Percentiles rank a stretch among this genome's conserved stretches.
These are phyloP conservation scores for Diaporthe aspalathi DNA, from an alignment of 2,329 filamentous ascomycete species.

Conservation along the genomic window DNA sequence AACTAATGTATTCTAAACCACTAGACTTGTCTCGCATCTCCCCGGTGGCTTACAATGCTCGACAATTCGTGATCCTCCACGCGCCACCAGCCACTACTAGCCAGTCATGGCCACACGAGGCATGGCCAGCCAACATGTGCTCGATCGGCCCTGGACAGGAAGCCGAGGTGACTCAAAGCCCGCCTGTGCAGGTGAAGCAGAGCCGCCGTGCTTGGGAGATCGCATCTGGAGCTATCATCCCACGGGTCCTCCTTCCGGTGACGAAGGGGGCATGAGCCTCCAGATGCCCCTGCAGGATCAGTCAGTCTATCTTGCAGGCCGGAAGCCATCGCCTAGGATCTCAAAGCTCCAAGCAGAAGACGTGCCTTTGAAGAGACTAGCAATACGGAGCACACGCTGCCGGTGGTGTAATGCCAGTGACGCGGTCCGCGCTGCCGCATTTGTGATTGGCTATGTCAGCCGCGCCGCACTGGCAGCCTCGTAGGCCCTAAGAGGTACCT, in stretches of 20 bases:
- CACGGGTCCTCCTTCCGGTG: neutral
- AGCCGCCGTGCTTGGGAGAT: neutral
- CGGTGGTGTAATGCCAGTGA: no score
- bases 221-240: neutral
- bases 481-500: neutral
- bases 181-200: neutral
- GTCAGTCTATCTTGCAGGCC: neutral
- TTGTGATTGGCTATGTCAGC: no score
- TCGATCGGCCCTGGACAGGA: neutral
- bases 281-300: neutral
- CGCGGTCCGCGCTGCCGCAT: no score
- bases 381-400: no score
- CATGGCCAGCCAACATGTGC: neutral
- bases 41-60: neutral
- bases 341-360: no score
- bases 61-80: neutral
- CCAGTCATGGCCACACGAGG: neutral
- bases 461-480: neutral
- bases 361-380: no score
- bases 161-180: neutral
- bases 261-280: neutral
- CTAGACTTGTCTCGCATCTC: neutral
- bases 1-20: constrained; percentile 25
- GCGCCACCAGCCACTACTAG: neutral
- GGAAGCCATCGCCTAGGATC: neutral